Evolutionary conservation across 2,329 filamentous ascomycete species (phyloP), one percentile per base, ranked within the genome.

Genomic region (Epichloe hybrida): DNA sequence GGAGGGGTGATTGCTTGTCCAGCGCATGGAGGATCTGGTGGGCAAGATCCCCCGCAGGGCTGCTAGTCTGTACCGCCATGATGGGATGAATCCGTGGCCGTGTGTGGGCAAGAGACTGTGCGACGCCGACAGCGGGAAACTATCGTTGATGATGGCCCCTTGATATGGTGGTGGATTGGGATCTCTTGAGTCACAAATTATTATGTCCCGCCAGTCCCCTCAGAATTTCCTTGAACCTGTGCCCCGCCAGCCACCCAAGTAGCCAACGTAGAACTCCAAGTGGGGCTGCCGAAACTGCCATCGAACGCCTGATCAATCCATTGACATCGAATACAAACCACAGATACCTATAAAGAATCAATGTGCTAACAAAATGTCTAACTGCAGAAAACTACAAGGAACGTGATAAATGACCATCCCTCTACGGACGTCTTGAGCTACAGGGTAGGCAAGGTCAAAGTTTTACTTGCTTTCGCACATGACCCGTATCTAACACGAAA

Each of bases 1-100:
- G 70, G 57, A 90, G 71, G 44, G 83, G 76, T 58, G 82, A 78
- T 54, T 79, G 69, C 60, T 77, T 71, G 65, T 76, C 75, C 59
- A 91, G 73, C 50, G 78, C 76, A 54, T 81, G 75, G 59, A 91
- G 76, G 58, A 90, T 74, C 60, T 80, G 72, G 51, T 74, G 72
- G 53, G 79, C 74, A 61, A 88, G 71, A 63, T 88, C 83, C 66
- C 71, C 72, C 46, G 62, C 61, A 34, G 67, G 61, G 46, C 55
- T 59, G 49, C 57, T 55, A 56, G 61, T 66, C 56, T 63, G 63
- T 57, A 63, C 66, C 56, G 71, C 69, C 74, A 77, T 77, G 51
- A 23, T 51, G 37, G 12, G 7, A 5, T 5, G 9, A 42, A 27
- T 12, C 37, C 40, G 21, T 49, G n/a, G 40, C 17, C 39, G 27